A percentile compares a stretch with the other conserved stretches of the same genome.
Conservation (phyloP, 2,329 filamentous ascomycete genomes). For the Arthrobotrys pseudoclavata region DNA sequence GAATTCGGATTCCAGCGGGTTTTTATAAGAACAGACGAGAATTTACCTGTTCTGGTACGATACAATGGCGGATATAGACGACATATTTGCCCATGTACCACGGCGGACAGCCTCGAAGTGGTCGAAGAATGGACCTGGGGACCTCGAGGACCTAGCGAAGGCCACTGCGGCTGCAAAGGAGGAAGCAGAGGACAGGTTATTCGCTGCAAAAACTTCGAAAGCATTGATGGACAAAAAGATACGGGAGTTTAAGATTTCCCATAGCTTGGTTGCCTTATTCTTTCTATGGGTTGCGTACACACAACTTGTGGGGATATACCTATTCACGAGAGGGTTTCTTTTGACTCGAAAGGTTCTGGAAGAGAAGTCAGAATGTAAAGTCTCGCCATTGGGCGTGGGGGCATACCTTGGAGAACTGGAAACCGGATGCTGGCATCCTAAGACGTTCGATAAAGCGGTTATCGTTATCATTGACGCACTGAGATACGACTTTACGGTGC, state of each 20-base stretch:
- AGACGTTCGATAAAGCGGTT: conserved; percentile 90
- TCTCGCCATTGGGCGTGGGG: conserved; percentile 74
- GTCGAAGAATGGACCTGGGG: conserved; percentile 48
- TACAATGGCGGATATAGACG: conserved; percentile 44
- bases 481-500: conserved; percentile 96
- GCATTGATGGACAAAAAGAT: conserved; percentile 64
- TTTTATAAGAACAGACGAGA: not conserved
- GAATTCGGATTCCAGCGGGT: conserved; percentile 6
- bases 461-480: conserved; percentile 92
- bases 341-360: conserved; percentile 86
- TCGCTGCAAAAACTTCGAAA: conserved; percentile 66
- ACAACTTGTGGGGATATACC: conserved; percentile 84
- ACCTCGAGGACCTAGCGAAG: conserved; percentile 61
- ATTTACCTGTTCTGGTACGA: conserved; percentile 3
- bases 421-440: conserved; percentile 89
- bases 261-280: conserved; percentile 73
- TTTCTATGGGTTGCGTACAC: conserved; percentile 79
- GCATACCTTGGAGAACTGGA: conserved; percentile 46
- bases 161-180: conserved; percentile 64
- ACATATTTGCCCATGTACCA: conserved; percentile 59
- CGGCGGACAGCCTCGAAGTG: conserved; percentile 51
- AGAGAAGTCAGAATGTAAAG: conserved; percentile 78
- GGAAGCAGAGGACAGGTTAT: conserved; percentile 64
- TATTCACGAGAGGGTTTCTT: conserved; percentile 95
- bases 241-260: conserved; percentile 70